Evolutionary conservation across 2,329 filamentous ascomycete genomes (phyloP).

Genomic region (Nannizzia gypsea): DNA sequence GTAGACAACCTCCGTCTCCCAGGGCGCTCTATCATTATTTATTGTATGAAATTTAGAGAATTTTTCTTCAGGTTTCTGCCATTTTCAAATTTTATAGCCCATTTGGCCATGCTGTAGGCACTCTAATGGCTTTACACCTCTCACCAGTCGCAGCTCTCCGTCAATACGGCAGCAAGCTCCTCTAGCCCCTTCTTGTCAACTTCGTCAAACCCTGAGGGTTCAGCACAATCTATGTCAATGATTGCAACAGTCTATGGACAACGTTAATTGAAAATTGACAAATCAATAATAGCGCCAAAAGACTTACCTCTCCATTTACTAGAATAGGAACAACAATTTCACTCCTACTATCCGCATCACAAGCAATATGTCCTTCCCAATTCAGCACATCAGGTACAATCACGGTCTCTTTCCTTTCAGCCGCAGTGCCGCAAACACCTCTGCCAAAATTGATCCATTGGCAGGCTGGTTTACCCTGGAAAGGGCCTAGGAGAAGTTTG

Average conservation of each 20-base stretch:
- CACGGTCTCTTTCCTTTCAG: constrained; percentile 28
- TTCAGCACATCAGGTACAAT: constrained; percentile 34
- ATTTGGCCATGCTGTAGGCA: background rate
- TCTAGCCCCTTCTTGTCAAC: constrained; percentile 34
- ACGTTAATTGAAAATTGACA: background rate
- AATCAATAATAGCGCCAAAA: background rate
- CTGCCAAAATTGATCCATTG: constrained; percentile 36
- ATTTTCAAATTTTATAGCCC: background rate
- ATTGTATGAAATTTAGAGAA: background rate
- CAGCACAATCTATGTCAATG: constrained; percentile 38
- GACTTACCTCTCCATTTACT: constrained; percentile 27
- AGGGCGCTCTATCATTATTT: background rate
- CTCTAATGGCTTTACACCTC: background rate
- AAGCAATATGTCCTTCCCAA: constrained; percentile 41
- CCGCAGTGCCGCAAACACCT: constrained; percentile 38
- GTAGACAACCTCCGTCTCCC: background rate
- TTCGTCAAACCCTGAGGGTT: constrained; percentile 34
- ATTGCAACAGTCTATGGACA: constrained; percentile 34
- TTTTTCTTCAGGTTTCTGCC: background rate
- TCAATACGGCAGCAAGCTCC: constrained; percentile 30
- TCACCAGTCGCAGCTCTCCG: constrained; percentile 32
- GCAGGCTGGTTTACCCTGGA: constrained; percentile 39
- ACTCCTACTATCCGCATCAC: constrained; percentile 38
- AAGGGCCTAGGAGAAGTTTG: constrained; percentile 35
- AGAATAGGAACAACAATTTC: constrained; percentile 41